Evolutionary conservation across 805 yeast genomes (phyloP).

Genomic region (Kazachstania kunashirensis): DNA sequence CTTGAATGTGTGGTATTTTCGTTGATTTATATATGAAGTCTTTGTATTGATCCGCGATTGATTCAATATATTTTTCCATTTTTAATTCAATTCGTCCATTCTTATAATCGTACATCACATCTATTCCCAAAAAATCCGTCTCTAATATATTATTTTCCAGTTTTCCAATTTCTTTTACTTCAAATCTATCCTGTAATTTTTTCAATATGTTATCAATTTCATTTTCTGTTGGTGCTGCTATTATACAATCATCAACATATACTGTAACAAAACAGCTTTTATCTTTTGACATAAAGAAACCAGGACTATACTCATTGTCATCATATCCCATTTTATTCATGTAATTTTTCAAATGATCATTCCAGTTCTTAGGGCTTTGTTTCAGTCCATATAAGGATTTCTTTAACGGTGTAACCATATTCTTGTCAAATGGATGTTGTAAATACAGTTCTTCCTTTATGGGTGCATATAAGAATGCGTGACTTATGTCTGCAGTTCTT

Average conservation of each 20-base stretch:
- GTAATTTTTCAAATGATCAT: conserved; percentile 3
- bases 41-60: neutral
- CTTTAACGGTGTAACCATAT: neutral
- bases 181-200: conserved; percentile 1
- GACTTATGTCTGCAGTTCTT: conserved; percentile 4
- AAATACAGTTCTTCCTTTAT: neutral
- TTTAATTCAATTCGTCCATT: neutral
- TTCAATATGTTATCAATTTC: conserved; percentile 3
- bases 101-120: conserved; percentile 2
- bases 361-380: conserved; percentile 10
- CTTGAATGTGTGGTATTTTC: too few species aligned
- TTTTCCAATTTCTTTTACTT: conserved; percentile 5
- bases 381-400: conserved; percentile 6
- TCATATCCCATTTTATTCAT: conserved; percentile 1
- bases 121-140: conserved; percentile 8
- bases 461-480: conserved; percentile 2
- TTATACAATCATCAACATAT: conserved; percentile 10
- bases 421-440: neutral
- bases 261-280: conserved; percentile 5
- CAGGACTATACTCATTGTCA: conserved; percentile 6
- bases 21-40: too few species aligned
- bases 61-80: conserved; percentile 1
- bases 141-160: conserved; percentile 4
- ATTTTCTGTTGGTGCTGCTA: conserved; percentile 5
- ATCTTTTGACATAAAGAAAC: conserved; percentile 4